These are phyloP conservation scores for Thinopyrum elongatum DNA, from an alignment of 176 grass and related monocot genomes.

Conservation along the genomic window DNA sequence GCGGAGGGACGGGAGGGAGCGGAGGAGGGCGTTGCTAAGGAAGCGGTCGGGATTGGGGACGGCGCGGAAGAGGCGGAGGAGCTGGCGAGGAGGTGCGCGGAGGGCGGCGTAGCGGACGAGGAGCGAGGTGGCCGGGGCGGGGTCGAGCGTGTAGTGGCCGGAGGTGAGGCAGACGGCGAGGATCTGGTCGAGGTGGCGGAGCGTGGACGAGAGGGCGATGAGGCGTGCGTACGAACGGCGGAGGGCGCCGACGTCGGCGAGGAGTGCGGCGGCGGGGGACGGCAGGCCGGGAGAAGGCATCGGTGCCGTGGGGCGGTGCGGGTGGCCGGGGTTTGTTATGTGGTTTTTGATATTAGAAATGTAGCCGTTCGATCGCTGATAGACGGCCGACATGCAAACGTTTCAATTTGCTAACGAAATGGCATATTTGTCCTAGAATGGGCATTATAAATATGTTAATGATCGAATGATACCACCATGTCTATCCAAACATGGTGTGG, in stretches of 20 bases:
- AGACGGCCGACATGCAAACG: background rate
- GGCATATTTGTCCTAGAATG: background rate
- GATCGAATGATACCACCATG: no score
- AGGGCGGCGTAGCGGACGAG: slow-evolving; percentile 69
- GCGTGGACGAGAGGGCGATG: slow-evolving; percentile 46
- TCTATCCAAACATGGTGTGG: no score
- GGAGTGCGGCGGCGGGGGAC: background rate
- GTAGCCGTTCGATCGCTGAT: background rate
- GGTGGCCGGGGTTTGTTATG: background rate
- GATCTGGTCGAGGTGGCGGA: slow-evolving; percentile 58
- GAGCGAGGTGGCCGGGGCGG: slow-evolving; percentile 38
- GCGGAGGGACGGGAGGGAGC: slow-evolving; percentile 48
- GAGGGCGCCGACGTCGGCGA: slow-evolving; percentile 12
- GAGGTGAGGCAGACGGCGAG: slow-evolving; percentile 53
- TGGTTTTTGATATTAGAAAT: background rate
- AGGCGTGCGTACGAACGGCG: slow-evolving; percentile 39
- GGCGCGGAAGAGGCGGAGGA: slow-evolving; percentile 61
- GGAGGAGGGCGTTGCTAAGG: slow-evolving; percentile 70
- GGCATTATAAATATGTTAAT: no score
- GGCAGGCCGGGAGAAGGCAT: slow-evolving; percentile 22
- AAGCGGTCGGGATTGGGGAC: slow-evolving; percentile 42
- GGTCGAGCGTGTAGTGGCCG: slow-evolving; percentile 38
- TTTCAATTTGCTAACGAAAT: background rate
- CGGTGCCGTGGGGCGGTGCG: background rate
- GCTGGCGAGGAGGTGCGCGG: slow-evolving; percentile 32